phyloP scores from a whole-genome alignment of 768 basidiomycete species.

The Lentinula edodes region DNA sequence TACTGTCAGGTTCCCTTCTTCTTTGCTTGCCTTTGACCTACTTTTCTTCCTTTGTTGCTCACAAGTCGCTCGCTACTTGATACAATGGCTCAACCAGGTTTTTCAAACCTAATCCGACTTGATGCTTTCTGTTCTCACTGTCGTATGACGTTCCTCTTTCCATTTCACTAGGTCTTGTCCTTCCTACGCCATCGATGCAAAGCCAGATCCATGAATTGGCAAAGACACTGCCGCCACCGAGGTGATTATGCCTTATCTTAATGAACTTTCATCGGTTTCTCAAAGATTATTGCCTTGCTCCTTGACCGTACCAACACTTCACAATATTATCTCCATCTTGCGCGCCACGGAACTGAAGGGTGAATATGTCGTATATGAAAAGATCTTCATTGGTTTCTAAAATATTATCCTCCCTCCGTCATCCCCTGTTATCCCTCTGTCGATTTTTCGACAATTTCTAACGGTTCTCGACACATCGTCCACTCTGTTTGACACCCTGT shows the following conservation, averaged over 20 bases:
- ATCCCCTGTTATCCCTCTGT: background rate
- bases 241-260: background rate
- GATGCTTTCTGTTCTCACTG: background rate
- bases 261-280: background rate
- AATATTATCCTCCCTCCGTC: background rate
- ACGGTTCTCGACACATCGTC: background rate
- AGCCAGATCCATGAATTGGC: conserved; percentile 80
- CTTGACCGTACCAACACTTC: background rate
- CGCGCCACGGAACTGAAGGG: background rate
- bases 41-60: background rate
- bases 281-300: background rate
- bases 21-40: background rate
- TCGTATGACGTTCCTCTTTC: conserved; percentile 1
- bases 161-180: conserved; percentile 43
- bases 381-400: background rate
- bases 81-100: conserved; percentile 4
- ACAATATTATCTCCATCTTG: background rate
- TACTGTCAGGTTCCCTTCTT: background rate
- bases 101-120: background rate
- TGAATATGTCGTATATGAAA: background rate
- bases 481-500: background rate
- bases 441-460: background rate
- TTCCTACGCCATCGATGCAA: conserved; percentile 66
- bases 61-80: background rate
- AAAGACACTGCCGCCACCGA: conserved; percentile 35